A percentile compares a stretch with the other conserved stretches of the same genome.
These are phyloP conservation scores for Dictyostelium capitatum DNA, from an alignment of 78 protist genomes.

Conservation along the genomic window DNA sequence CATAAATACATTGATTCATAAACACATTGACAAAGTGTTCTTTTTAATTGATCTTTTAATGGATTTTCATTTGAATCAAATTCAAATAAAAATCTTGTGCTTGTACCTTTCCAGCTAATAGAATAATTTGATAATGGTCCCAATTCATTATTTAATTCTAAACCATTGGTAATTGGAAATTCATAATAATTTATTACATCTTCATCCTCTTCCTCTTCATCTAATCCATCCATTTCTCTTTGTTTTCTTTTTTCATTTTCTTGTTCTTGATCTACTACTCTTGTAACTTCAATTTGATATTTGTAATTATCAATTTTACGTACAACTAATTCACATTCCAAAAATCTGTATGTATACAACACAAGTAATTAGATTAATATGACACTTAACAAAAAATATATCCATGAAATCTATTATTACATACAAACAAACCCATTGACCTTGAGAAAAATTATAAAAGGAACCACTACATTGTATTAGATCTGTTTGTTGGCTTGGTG, in stretches of 20 bases:
- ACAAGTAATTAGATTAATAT: no score
- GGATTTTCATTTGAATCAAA: conserved; percentile 15
- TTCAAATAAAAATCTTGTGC: conserved; percentile 59
- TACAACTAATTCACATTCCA: conserved; percentile 62
- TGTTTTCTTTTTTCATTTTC: conserved; percentile 15
- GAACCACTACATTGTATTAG: conserved; percentile 45
- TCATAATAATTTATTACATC: conserved; percentile 34
- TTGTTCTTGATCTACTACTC: conserved; percentile 55
- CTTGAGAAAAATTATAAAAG: conserved; percentile 52
- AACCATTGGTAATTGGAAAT: conserved; percentile 56
- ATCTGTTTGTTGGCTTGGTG: neutral
- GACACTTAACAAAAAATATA: neutral
- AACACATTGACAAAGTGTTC: conserved; percentile 43
- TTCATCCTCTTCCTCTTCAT: conserved; percentile 23
- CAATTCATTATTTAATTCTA: conserved; percentile 44
- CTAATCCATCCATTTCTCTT: neutral
- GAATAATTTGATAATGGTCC: conserved; percentile 44
- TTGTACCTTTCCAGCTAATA: conserved; percentile 59
- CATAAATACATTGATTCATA: conserved; percentile 47
- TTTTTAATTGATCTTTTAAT: neutral
- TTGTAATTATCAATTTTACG: conserved; percentile 19
- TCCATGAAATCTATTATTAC: no score
- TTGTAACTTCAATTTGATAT: conserved; percentile 44
- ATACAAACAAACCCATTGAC: conserved; percentile 79
- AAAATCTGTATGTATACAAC: neutral